phyloP scores from a whole-genome alignment of 345 rosid species.

The Viola odorata region DNA sequence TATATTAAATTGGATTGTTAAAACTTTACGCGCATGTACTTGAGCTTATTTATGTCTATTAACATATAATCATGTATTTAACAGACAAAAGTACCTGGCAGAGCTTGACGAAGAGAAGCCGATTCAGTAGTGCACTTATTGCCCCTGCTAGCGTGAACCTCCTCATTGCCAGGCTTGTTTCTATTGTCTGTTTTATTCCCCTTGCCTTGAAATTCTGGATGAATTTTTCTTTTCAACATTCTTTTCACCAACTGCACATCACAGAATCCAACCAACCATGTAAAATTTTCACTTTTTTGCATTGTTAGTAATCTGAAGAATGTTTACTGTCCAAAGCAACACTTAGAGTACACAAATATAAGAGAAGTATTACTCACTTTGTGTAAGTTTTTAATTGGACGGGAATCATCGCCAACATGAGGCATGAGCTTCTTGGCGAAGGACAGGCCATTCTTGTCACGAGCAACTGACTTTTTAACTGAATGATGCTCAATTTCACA shows the following conservation, averaged over 20 bases:
- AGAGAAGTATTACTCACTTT: conserved; percentile 25
- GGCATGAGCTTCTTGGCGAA: conserved; percentile 65
- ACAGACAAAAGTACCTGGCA: conserved; percentile 3
- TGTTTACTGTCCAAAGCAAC: not conserved
- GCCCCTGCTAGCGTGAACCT: conserved; percentile 16
- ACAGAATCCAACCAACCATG: not conserved
- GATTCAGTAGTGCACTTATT: conserved; percentile 31
- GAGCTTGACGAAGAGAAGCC: conserved; percentile 11
- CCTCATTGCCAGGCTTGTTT: conserved; percentile 22
- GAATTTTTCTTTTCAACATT: conserved; percentile 85
- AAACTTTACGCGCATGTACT: not conserved
- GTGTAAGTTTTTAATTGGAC: conserved; percentile 57
- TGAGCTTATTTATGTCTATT: too few relatives aligned
- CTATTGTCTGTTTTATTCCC: conserved; percentile 21
- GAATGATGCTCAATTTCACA: conserved; percentile 19
- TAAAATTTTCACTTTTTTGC: not conserved
- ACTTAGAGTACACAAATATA: not conserved
- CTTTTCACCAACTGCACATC: conserved; percentile 62
- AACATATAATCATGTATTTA: not conserved
- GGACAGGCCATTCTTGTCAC: conserved; percentile 33
- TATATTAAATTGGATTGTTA: not conserved
- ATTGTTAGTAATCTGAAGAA: not conserved
- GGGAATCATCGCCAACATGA: conserved; percentile 46
- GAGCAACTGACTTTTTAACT: conserved; percentile 22
- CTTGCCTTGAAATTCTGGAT: conserved; percentile 64